Conservation (phyloP, 2,329 filamentous ascomycete species). For the Pseudodiploospora longispora region DNA sequence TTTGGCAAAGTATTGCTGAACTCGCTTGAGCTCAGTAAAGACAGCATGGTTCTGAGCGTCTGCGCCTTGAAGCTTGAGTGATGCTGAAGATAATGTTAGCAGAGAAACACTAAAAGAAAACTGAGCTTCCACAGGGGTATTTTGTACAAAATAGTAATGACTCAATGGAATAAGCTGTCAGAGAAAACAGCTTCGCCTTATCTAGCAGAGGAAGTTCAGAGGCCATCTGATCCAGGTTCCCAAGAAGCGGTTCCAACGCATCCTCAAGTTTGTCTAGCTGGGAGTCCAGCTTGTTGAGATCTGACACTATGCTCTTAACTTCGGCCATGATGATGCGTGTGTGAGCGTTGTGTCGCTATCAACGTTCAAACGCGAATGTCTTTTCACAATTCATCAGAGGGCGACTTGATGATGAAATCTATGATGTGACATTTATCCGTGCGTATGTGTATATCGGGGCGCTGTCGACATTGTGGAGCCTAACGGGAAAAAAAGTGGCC, state of each 20-base stretch:
- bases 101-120: not conserved
- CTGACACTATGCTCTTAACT: constrained; percentile 51
- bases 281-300: constrained; percentile 66
- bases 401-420: not conserved
- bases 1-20: constrained; percentile 89
- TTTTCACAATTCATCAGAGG: no score
- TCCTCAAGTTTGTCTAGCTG: constrained; percentile 74
- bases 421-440: not conserved
- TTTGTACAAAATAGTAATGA: constrained; percentile 75
- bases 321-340: constrained; percentile 25
- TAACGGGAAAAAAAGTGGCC: not conserved
- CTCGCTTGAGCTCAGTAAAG: constrained; percentile 74
- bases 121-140: not conserved
- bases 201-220: constrained; percentile 84
- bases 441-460: not conserved
- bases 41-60: constrained; percentile 80
- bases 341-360: no score
- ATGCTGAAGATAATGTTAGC: constrained; percentile 35
- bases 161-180: constrained; percentile 82
- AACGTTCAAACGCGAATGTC: no score
- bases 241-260: constrained; percentile 64
- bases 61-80: constrained; percentile 68
- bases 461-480: not conserved
- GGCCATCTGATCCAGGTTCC: constrained; percentile 57
- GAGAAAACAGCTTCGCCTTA: constrained; percentile 87